Evolutionary conservation across 257 asterid genomes (phyloP).

Genomic region (Linaria vulgaris): DNA sequence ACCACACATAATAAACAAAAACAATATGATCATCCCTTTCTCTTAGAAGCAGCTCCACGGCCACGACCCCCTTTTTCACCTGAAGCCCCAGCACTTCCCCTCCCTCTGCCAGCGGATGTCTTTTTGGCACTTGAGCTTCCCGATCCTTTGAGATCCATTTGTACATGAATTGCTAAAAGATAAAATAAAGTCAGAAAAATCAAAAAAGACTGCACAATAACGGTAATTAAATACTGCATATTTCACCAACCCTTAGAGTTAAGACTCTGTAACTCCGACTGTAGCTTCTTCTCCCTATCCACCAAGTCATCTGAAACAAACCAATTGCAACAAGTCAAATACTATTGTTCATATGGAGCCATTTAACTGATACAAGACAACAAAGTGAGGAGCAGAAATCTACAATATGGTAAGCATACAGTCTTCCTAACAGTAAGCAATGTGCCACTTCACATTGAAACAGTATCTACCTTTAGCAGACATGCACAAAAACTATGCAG

Average conservation of each 20-base stretch:
- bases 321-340: conserved; percentile 26
- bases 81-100: conserved; percentile 40
- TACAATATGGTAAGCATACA: neutral
- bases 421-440: neutral
- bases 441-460: neutral
- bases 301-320: conserved; percentile 40
- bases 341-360: neutral
- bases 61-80: conserved; percentile 49
- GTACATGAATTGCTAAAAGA: conserved; percentile 58
- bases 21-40: conserved; percentile 56
- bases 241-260: conserved; percentile 64
- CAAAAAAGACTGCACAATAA: neutral
- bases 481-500: neutral
- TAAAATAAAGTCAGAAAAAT: neutral
- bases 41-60: conserved; percentile 60
- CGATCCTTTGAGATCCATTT: conserved; percentile 73
- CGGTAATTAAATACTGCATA: neutral
- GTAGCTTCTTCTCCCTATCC: conserved; percentile 60
- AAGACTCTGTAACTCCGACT: conserved; percentile 63
- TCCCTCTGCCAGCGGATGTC: conserved; percentile 55
- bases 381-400: neutral
- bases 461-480: neutral
- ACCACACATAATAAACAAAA: neutral
- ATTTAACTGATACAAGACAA: conserved; percentile 15
- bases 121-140: conserved; percentile 55